Evolutionary conservation across 768 basidiomycete species (phyloP), one percentile per base, ranked within the genome.

Genomic region (Xerocomellus amylosporus): DNA sequence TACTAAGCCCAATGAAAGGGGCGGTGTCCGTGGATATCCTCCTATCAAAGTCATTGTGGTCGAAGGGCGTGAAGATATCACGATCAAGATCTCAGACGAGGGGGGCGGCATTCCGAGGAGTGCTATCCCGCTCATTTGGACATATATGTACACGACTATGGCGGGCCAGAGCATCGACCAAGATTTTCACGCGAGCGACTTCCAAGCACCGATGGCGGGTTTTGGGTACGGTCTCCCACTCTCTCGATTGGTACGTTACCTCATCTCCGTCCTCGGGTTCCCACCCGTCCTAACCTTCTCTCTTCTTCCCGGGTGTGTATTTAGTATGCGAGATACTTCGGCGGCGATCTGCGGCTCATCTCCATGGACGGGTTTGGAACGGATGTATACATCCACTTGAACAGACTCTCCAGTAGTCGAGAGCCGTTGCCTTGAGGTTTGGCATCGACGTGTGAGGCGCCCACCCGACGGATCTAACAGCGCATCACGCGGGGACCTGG

Each of bases 291-390:
- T 56, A 43, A 57, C 54, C 30, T 42, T 40, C 17, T 33, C 20
- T 10, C 24, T 40, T 42, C 30, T 55, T 56, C 36, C 17, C 19
- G 53, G 8, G 15, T 38, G 31, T 31, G 30, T 28, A 34, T 42
- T 31, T 39, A 92, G 84, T 99, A 98, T 64, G 94, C 95, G 0
- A 77, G 96, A 45, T 99, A 97, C 69, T 97, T 98, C 64, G 96
- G 93, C 0, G 91, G 93, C 0, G 95, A 98, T 70, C 74, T 99
- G 28, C 79, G 91, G 17, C 72, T 99, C 52, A 99, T 99, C 58
- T 89, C 93, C 40, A 98, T 99, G 95, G 97, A 99, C 58, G 96
- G 97, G n/a, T 93, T 90, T 65, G 93, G 93, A 10, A 93, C 90
- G 34, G 93, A 96, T 66, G 90, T 94, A 3, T 96, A 95, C 67